These are phyloP conservation scores for Fraxinus sp. DNA, from an alignment of 305 asterid species.

Conservation along the genomic window DNA sequence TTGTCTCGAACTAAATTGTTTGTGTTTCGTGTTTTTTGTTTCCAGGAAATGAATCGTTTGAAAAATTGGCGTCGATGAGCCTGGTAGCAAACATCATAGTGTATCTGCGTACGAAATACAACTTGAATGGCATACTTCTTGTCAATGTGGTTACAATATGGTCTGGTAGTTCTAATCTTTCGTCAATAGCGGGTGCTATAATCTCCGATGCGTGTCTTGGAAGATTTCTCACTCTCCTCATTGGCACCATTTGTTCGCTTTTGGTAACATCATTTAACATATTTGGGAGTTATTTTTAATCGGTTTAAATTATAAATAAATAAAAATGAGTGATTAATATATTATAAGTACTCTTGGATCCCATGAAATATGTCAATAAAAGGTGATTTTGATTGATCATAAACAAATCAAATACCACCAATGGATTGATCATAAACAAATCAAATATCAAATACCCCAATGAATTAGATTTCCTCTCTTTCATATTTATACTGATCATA, in stretches of 20 bases:
- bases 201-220: constrained; percentile 64
- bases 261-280: constrained; percentile 36
- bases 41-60: constrained; percentile 78
- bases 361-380: background rate
- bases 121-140: constrained; percentile 55
- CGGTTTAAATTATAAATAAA: no score
- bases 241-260: constrained; percentile 53
- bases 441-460: background rate
- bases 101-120: constrained; percentile 58
- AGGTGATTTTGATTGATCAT: background rate
- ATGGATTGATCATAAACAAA: no score
- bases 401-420: no score
- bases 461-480: background rate
- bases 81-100: constrained; percentile 59
- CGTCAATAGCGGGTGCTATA: constrained; percentile 63
- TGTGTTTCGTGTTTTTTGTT: background rate
- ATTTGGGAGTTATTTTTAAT: background rate
- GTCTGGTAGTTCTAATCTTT: constrained; percentile 55
- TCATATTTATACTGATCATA: no score
- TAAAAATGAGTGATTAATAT: background rate
- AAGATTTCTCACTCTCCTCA: constrained; percentile 63
- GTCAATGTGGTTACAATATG: constrained; percentile 70
- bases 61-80: constrained; percentile 84
- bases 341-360: background rate
- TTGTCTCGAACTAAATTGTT: background rate